Evolutionary conservation across 257 asterid genomes (phyloP), one percentile per base, ranked within the genome.

Genomic region (Fraxinus cuspidata): DNA sequence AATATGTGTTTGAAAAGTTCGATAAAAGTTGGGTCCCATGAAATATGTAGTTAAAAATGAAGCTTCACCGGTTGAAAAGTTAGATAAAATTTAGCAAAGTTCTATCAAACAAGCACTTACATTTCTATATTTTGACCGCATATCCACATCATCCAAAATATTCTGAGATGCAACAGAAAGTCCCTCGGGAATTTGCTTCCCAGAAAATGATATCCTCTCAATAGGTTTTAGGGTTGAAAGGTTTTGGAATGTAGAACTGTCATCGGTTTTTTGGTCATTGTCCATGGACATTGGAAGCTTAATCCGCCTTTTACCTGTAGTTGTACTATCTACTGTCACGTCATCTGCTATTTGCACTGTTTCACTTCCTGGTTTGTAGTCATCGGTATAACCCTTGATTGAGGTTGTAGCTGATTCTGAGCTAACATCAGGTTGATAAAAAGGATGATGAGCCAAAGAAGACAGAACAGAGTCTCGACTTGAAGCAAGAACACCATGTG

Each of bases 391-490:
- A 73, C 92, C 96, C 85, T 86, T 89, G 25, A 91, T 81, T 73
- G 99, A 93, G 34, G 97, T 96, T 16, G 99, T 96, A 56, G 96
- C 99, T 64, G 99, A 96, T 77, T 90, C 99, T 11, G 99, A 96
- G 84, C 98, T 96, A 56, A 87, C 88, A 84, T 89, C 97, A 53
- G 94, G 91, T 80, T 89, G 97, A 84, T 89, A 89, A 69, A 88
- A 83, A 58, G 97, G 92, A 80, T 86, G 97, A 51, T 96, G 97
- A 77, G 94, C 88, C 79, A 90, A 81, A 71, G 93, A 88, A 74
- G 96, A 86, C 64, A 92, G 87, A 80, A 92, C 92, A 32, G 86
- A 81, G 72, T 96, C 97, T 83, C 95, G 90, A 72, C 85, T 93
- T 23, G 96, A 88, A 47, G 97, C 92, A 79, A 93, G 92, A 83